A percentile compares a stretch with the other conserved stretches of the same genome.
Conservation (phyloP, 2,329 filamentous ascomycete species). For the Drechslerella stenobrocha region DNA sequence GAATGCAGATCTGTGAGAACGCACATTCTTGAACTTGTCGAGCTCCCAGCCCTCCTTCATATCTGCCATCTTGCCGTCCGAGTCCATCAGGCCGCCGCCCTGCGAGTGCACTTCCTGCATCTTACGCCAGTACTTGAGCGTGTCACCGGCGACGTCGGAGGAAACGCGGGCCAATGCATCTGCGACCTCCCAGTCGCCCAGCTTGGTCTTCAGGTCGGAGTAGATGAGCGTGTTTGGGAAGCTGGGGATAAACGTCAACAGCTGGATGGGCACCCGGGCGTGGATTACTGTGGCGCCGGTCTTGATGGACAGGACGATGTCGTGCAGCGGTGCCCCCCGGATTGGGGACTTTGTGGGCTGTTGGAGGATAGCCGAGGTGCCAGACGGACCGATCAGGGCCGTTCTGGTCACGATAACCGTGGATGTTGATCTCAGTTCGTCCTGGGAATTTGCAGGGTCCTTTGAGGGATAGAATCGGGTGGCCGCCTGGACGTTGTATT, state of each 20-base stretch:
- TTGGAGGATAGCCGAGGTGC: constrained; percentile 25
- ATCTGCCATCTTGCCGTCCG: constrained; percentile 41
- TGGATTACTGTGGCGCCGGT: constrained; percentile 43
- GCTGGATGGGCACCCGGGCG: constrained; percentile 35
- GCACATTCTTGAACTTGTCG: constrained; percentile 47
- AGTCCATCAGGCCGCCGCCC: constrained; percentile 27
- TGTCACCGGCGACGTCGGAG: constrained; percentile 19
- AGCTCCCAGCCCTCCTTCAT: constrained; percentile 43
- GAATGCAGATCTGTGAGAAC: background rate
- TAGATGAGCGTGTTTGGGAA: constrained; percentile 36
- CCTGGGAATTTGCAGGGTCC: background rate
- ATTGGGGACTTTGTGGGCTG: constrained; percentile 10
- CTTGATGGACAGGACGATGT: constrained; percentile 45
- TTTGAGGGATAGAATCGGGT: background rate
- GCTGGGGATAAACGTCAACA: constrained; percentile 35
- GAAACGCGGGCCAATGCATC: constrained; percentile 44
- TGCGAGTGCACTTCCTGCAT: constrained; percentile 36
- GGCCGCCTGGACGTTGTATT: constrained; percentile 33
- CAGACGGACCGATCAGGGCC: constrained; percentile 21
- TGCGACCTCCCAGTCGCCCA: constrained; percentile 26
- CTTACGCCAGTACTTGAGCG: constrained; percentile 33
- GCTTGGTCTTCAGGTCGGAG: constrained; percentile 41
- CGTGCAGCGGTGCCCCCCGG: constrained; percentile 22
- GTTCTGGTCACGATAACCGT: constrained; percentile 40
- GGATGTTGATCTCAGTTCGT: background rate